phyloP scores from a whole-genome alignment of 2,329 filamentous ascomycete genomes.

The Didymella pomorum region DNA sequence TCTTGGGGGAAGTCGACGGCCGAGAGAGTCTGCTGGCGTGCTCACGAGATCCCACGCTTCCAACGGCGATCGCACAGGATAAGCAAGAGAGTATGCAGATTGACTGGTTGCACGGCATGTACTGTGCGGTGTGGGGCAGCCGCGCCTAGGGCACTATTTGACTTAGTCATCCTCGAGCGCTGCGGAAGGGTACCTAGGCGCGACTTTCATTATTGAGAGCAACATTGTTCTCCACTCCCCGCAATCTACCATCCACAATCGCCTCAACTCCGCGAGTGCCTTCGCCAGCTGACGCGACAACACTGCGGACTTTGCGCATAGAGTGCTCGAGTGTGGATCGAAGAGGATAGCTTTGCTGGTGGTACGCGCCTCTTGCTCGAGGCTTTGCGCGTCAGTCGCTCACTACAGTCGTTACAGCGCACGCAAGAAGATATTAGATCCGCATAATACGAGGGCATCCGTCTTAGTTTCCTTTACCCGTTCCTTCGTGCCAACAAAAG shows the following conservation, averaged over 20 bases:
- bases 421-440: conserved; percentile 38
- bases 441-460: conserved; percentile 33
- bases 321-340: conserved; percentile 28
- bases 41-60: conserved; percentile 20
- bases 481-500: conserved; percentile 27
- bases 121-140: conserved; percentile 28
- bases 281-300: conserved; percentile 29
- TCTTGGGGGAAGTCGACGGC: conserved; percentile 28
- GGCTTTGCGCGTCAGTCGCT: conserved; percentile 31
- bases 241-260: conserved; percentile 25
- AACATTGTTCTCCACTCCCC: conserved; percentile 19
- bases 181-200: conserved; percentile 1
- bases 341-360: conserved; percentile 40
- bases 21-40: conserved; percentile 12
- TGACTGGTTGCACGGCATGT: conserved; percentile 40
- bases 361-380: conserved; percentile 40
- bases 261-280: conserved; percentile 17
- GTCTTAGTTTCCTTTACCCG: conserved; percentile 19
- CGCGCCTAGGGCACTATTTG: conserved; percentile 11
- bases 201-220: conserved; percentile 16
- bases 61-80: conserved; percentile 28
- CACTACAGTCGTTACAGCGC: conserved; percentile 31
- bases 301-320: conserved; percentile 36
- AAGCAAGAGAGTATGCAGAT: conserved; percentile 26
- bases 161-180: neutral